These are phyloP conservation scores for Colletotrichum truncatum DNA, from an alignment of 2,329 filamentous ascomycete genomes.

Conservation along the genomic window DNA sequence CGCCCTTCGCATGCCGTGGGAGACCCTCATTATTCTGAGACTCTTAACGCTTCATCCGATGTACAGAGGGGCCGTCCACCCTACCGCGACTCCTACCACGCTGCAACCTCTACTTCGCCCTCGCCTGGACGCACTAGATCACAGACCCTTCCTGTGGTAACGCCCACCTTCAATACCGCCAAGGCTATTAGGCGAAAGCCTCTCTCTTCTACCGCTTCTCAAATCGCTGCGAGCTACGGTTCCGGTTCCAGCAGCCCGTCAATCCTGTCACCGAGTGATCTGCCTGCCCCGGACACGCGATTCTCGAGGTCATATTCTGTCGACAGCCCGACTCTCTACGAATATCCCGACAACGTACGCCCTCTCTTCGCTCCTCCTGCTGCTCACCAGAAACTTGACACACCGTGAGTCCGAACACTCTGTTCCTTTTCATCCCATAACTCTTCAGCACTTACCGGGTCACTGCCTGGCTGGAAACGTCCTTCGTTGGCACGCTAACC, in stretches of 20 bases:
- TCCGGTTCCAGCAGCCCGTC: constrained; percentile 39
- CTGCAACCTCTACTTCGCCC: constrained; percentile 33
- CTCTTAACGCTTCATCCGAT: constrained; percentile 32
- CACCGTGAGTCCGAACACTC: constrained; percentile 27
- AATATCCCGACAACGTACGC: constrained; percentile 52
- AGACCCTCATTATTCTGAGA: constrained; percentile 30
- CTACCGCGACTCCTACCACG: constrained; percentile 24
- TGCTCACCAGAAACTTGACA: constrained; percentile 23
- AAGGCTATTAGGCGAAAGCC: constrained; percentile 66
- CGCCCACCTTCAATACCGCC: constrained; percentile 17
- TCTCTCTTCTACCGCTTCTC: constrained; percentile 63
- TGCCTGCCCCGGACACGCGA: constrained; percentile 60
- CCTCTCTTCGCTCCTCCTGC: constrained; percentile 28
- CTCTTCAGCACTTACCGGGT: not conserved
- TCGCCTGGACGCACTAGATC: constrained; percentile 32
- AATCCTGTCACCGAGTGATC: constrained; percentile 44
- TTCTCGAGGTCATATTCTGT: constrained; percentile 64
- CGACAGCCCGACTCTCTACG: constrained; percentile 71
- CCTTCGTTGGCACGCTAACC: not conserved
- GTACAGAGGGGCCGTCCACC: constrained; percentile 19
- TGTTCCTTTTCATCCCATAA: not conserved
- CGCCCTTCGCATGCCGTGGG: constrained; percentile 19
- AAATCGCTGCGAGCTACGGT: constrained; percentile 59
- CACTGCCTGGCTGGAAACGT: not conserved
- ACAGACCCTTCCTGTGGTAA: constrained; percentile 28